phyloP scores from a whole-genome alignment of 169 alveolate genomes.

The Plasmodium cynomolgi region DNA sequence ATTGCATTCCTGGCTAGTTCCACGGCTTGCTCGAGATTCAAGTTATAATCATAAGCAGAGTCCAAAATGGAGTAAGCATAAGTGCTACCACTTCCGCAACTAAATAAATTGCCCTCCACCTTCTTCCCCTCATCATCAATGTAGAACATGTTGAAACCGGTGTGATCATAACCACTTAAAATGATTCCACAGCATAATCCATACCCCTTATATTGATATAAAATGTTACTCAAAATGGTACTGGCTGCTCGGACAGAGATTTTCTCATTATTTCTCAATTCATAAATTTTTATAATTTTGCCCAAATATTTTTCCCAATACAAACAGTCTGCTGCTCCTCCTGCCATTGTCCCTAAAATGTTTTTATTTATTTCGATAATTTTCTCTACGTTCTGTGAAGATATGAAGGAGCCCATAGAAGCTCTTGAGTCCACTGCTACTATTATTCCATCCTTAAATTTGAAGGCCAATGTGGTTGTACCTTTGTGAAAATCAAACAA shows the following conservation, averaged over 20 bases:
- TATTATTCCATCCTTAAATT: slow-evolving; percentile 95
- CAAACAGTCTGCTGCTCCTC: slow-evolving; percentile 99
- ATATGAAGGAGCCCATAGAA: slow-evolving; percentile 97
- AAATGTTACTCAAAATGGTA: slow-evolving; percentile 94
- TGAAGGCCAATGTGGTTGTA: slow-evolving; percentile 97
- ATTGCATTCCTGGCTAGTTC: slow-evolving; percentile 98
- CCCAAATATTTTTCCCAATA: slow-evolving; percentile 97
- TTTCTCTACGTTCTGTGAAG: slow-evolving; percentile 96
- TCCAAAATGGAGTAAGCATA: slow-evolving; percentile 99
- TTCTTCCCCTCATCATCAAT: slow-evolving; percentile 96
- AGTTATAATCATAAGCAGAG: slow-evolving; percentile 92
- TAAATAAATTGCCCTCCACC: slow-evolving; percentile 90
- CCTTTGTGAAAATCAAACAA: slow-evolving; percentile 89
- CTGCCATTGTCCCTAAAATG: slow-evolving; percentile 99
- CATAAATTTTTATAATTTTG: slow-evolving; percentile 93
- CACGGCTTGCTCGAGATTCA: slow-evolving; percentile 96
- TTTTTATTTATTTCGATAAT: slow-evolving; percentile 97
- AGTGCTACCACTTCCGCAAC: slow-evolving; percentile 98
- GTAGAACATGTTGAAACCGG: slow-evolving; percentile 93
- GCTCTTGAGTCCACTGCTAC: slow-evolving; percentile 99
- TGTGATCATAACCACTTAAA: slow-evolving; percentile 92
- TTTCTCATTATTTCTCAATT: slow-evolving; percentile 92
- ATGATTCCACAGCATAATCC: slow-evolving; percentile 99
- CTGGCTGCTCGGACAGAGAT: slow-evolving; percentile 99
- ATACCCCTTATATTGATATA: slow-evolving; percentile 95